A percentile compares a stretch with the other conserved stretches of the same genome.
phyloP scores from a whole-genome alignment of 176 grass and related monocot genomes.

The Oryza meridionalis region DNA sequence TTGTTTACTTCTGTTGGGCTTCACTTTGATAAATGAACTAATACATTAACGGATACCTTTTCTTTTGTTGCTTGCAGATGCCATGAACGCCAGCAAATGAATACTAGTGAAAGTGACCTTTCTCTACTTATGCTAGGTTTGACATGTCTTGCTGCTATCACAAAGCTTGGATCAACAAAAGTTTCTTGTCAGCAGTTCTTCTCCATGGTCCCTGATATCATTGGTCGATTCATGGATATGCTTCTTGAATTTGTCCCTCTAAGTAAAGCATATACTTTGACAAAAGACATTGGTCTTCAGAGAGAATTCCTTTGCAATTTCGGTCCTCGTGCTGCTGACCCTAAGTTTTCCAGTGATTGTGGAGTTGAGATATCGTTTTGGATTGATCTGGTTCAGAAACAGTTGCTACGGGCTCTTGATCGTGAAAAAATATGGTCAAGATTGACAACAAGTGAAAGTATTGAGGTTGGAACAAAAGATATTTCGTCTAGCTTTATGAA shows the following conservation, averaged over 20 bases:
- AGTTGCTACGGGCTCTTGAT: slow-evolving; percentile 78
- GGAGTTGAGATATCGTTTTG: slow-evolving; percentile 86
- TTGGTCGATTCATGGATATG: slow-evolving; percentile 91
- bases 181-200: slow-evolving; percentile 91
- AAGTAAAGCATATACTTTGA: slow-evolving; percentile 82
- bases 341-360: slow-evolving; percentile 65
- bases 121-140: slow-evolving; percentile 92
- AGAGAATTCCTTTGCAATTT: slow-evolving; percentile 94
- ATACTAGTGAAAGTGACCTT: slow-evolving; percentile 70
- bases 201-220: slow-evolving; percentile 79
- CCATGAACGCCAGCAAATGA: slow-evolving; percentile 50
- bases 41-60: not conserved
- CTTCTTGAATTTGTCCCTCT: slow-evolving; percentile 88
- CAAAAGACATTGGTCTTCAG: slow-evolving; percentile 81
- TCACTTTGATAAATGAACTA: slow-evolving; percentile 15
- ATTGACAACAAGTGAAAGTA: slow-evolving; percentile 98
- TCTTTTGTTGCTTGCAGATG: slow-evolving; percentile 57
- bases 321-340: slow-evolving; percentile 76
- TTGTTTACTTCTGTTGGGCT: slow-evolving; percentile 31
- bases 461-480: slow-evolving; percentile 72
- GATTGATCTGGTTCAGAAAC: slow-evolving; percentile 85
- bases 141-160: slow-evolving; percentile 90
- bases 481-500: slow-evolving; percentile 22
- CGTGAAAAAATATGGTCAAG: slow-evolving; percentile 99
- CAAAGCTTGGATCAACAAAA: slow-evolving; percentile 95